These are phyloP conservation scores for Dissophora ornata DNA, from an alignment of 192 early-diverging fungal genomes.

Conservation along the genomic window DNA sequence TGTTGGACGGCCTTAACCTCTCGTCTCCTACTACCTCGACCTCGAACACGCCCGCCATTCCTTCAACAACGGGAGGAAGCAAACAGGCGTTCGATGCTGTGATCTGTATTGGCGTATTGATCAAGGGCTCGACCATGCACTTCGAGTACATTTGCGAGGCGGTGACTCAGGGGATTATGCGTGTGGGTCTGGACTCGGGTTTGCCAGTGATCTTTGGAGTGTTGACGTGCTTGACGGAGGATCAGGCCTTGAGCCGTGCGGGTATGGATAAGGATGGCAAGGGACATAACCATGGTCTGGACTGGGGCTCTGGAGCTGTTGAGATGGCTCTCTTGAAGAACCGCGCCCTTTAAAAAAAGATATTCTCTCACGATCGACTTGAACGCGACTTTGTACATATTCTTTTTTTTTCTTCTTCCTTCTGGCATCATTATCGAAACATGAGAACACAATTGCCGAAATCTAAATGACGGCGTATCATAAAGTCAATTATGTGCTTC, in stretches of 20 bases:
- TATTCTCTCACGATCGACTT: neutral
- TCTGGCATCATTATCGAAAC: neutral
- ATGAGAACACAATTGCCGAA: too few species aligned
- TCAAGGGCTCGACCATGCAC: slow-evolving; percentile 99
- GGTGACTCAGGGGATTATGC: slow-evolving; percentile 91
- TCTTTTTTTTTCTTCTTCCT: slow-evolving; percentile 2
- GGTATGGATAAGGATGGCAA: slow-evolving; percentile 70
- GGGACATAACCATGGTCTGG: slow-evolving; percentile 95
- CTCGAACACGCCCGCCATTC: neutral
- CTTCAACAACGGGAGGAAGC: too few species aligned
- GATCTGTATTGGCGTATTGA: slow-evolving; percentile 96
- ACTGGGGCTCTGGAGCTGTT: slow-evolving; percentile 96
- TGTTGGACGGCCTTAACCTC: slow-evolving; percentile 55
- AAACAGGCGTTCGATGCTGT: slow-evolving; percentile 84
- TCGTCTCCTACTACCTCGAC: slow-evolving; percentile 22
- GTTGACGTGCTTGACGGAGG: slow-evolving; percentile 92
- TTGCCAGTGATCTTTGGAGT: slow-evolving; percentile 97
- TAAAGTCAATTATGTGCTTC: too few species aligned
- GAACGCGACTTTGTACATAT: neutral
- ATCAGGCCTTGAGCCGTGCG: slow-evolving; percentile 90
- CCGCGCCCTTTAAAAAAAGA: slow-evolving; percentile 53
- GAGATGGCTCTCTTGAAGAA: slow-evolving; percentile 88
- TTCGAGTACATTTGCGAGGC: slow-evolving; percentile 99
- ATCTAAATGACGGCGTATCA: too few species aligned
- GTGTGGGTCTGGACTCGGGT: slow-evolving; percentile 90